Evolutionary conservation across 306 rosid species (phyloP).

Genomic region (Ziziphus jujuba): DNA sequence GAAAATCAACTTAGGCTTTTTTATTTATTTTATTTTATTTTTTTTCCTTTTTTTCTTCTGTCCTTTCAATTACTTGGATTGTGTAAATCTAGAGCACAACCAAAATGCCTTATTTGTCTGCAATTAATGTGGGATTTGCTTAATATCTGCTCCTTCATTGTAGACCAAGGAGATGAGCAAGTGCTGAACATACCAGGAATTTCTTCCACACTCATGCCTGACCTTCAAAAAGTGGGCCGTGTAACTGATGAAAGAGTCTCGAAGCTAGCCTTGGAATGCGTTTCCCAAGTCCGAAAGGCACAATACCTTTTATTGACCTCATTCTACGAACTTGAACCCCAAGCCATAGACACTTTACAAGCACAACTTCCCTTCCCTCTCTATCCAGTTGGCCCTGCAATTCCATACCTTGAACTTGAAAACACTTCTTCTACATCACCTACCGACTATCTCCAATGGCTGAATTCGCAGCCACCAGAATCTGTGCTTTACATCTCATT

Average conservation of each 20-base stretch:
- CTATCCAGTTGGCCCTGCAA: conserved; percentile 39
- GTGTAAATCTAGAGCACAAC: too few species aligned
- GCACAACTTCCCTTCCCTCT: conserved; percentile 24
- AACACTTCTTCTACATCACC: neutral
- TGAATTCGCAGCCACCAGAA: conserved; percentile 32
- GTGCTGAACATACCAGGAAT: conserved; percentile 41
- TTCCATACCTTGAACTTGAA: conserved; percentile 23
- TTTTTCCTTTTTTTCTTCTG: too few species aligned
- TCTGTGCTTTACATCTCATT: conserved; percentile 43
- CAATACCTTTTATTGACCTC: conserved; percentile 31
- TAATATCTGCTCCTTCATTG: neutral
- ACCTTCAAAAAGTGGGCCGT: conserved; percentile 11
- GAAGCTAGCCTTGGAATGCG: conserved; percentile 19
- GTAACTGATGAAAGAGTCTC: conserved; percentile 3
- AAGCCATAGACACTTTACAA: conserved; percentile 24
- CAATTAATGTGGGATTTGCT: too few species aligned
- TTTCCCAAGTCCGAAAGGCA: conserved; percentile 26
- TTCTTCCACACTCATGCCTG: conserved; percentile 26
- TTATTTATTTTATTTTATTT: too few species aligned
- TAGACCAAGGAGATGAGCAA: neutral
- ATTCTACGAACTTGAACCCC: conserved; percentile 33
- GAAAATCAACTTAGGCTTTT: too few species aligned
- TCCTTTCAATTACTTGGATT: too few species aligned
- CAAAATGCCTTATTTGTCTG: too few species aligned
- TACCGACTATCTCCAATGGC: conserved; percentile 27